Conservation (phyloP, 2,329 filamentous ascomycete species). For the Hirsutella minnesotensis region DNA sequence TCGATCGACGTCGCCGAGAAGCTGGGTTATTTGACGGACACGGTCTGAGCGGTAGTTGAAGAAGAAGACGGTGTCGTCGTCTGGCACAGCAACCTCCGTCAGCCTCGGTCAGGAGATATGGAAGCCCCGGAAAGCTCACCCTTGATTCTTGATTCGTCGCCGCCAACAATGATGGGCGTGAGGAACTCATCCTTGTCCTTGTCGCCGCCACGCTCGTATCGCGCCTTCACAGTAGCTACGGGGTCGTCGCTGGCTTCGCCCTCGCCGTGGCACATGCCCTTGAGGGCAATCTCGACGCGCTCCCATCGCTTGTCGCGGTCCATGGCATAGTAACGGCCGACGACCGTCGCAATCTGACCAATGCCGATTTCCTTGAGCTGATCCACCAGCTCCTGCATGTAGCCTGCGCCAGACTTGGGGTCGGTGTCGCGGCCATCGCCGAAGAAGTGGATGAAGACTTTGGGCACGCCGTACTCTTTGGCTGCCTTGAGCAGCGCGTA, state of each 20-base stretch:
- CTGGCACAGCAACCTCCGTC: slow-evolving; percentile 26
- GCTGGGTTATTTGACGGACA: slow-evolving; percentile 89
- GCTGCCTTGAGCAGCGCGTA: slow-evolving; percentile 79
- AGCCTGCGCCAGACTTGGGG: slow-evolving; percentile 81
- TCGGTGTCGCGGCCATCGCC: slow-evolving; percentile 96
- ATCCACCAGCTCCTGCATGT: slow-evolving; percentile 77
- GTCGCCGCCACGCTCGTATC: slow-evolving; percentile 60
- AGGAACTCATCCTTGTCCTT: slow-evolving; percentile 92
- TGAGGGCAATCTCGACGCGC: slow-evolving; percentile 77
- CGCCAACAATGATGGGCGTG: slow-evolving; percentile 91
- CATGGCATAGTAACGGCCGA: slow-evolving; percentile 97
- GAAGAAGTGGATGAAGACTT: slow-evolving; percentile 99
- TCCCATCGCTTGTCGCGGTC: slow-evolving; percentile 99
- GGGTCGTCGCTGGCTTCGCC: slow-evolving; percentile 79
- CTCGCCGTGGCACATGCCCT: slow-evolving; percentile 75
- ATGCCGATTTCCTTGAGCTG: slow-evolving; percentile 73
- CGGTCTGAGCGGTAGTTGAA: slow-evolving; percentile 99
- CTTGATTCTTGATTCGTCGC: slow-evolving; percentile 74
- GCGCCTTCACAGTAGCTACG: slow-evolving; percentile 73
- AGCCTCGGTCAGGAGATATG: slow-evolving; percentile 1
- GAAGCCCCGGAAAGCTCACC: slow-evolving; percentile 33
- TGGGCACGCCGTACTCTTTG: slow-evolving; percentile 74
- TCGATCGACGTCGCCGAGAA: slow-evolving; percentile 84
- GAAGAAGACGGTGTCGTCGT: slow-evolving; percentile 93
- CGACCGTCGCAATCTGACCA: slow-evolving; percentile 82